Base-by-base conservation (phyloP, 352 stramenopile species). In the Globisporangium ultimum region DNA sequence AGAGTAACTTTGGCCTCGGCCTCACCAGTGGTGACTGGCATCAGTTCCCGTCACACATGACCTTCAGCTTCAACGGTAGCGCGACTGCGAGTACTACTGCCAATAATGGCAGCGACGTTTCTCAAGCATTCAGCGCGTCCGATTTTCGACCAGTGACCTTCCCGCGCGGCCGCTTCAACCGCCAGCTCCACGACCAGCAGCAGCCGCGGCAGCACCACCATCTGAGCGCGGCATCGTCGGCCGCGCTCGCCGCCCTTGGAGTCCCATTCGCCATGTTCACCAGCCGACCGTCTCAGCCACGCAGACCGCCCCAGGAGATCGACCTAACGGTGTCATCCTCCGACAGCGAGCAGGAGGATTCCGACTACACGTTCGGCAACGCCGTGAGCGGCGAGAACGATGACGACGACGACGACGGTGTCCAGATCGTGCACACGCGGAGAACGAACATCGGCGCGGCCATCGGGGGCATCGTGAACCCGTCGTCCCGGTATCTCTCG, bases 261-360 rank as follows among this genome's bases (percentile, higher is more conserved):
- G 52, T 32, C 12, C 52, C 52, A 1, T 58, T 58, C 22, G n/a
- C 14, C 22, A 58, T 58, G 40, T n/a, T 58, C 34, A 47, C n/a
- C 13, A 34, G 53, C 17, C 53, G 41, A 47, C 32, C 49, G 20
- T 12, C 42, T 36, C 28, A 36, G 28, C 28, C 28, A 6, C 28
- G 28, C 0, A 40, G 41, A 38, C 67, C 54, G 3, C 62, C 67
- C 3, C 67, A 83, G 48, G 70, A 87, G 48, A 92, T 92, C 50
- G 82, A 92, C 36, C 61, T 92, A 40, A 92, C 82, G 7, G 55
- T 84, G 18, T 85, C 75, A 2, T 78, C 74, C 0, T 78, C 67
- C 1, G 83, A 90, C 22, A 71, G 61, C 42, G 74, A 87, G 24
- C 51, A 46, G 40, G 71, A 82, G 40, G 66, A 58, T 11, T 42